Base-by-base conservation (phyloP, 768 basidiomycete species). In the Pleurotus sapidus region DNA sequence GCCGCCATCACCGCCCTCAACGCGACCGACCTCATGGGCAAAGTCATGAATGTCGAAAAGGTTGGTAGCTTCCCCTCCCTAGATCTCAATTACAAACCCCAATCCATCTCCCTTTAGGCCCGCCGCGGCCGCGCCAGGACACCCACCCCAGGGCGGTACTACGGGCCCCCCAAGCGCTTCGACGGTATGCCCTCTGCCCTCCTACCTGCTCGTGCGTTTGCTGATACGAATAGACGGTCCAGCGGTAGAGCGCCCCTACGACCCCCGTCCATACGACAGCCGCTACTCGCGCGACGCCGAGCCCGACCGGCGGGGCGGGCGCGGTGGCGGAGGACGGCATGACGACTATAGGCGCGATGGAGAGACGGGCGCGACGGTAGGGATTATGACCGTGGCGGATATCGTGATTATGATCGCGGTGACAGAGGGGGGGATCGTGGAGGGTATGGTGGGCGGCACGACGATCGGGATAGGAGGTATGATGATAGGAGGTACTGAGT, bases 101-200 rank as follows among this genome's bases (percentile, higher is more conserved):
- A n/a, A n/a, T n/a, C n/a, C n/a, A n/a, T n/a, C n/a, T n/a, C n/a
- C n/a, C n/a, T n/a, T n/a, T n/a, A 93, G 92, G 93, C 93, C 61
- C 89, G 93, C 51, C 88, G 93, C 62, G 93, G 89, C 56, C 88
- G 93, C 60, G 93, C 93, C 15, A 81, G 93, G 61, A 91, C 93
- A 11, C 91, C 96, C 2, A 99, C 96, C 5, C 96, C 96, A 3
- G 96, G 96, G 25, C 77, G 89, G 54, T 99, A 99, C 81, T 93
- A 91, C 60, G 95, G 94, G 0, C 93, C 94, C 47, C 92, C 94
- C 45, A 94, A 95, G 75, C 82, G 91, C 39, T 74, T 77, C 58
- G 87, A 88, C 60, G 70, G 88, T 87, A 64, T 58, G 81, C 71
- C 24, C 63, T 57, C 24, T 59, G 50, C 18, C n/a, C 39, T 54